A percentile compares a stretch with the other conserved stretches of the same genome.
Conservation (phyloP, 2,329 filamentous ascomycete species). For the Decorospora gaudefroyi region DNA sequence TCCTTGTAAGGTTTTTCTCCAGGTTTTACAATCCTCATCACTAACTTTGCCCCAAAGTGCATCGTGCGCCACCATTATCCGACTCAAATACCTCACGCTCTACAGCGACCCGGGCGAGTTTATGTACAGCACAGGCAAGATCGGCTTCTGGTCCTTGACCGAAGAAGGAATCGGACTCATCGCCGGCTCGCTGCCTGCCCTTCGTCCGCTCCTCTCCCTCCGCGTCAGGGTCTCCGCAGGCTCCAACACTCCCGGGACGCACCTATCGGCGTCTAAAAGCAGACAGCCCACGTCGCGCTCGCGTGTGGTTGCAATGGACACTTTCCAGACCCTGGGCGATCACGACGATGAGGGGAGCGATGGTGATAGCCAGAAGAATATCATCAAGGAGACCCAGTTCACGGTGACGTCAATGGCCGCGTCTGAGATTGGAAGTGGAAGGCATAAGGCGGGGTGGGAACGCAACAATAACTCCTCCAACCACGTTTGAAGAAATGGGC, state of each 20-base stretch:
- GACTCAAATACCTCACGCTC: slow-evolving; percentile 52
- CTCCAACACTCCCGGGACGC: slow-evolving; percentile 29
- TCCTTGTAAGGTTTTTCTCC: slow-evolving; percentile 44
- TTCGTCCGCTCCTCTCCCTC: slow-evolving; percentile 50
- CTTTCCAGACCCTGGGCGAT: slow-evolving; percentile 22
- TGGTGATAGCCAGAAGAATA: slow-evolving; percentile 48
- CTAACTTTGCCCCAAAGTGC: slow-evolving; percentile 33
- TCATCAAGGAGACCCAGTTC: slow-evolving; percentile 46
- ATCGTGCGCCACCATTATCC: slow-evolving; percentile 46
- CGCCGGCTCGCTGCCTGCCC: slow-evolving; percentile 52
- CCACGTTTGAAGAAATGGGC: slow-evolving; percentile 1
- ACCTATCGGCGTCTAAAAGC: slow-evolving; percentile 6
- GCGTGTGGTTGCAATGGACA: slow-evolving; percentile 19
- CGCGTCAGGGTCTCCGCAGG: slow-evolving; percentile 19
- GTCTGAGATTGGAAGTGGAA: too few species aligned
- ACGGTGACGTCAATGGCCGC: slow-evolving; percentile 14
- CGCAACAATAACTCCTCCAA: slow-evolving; percentile 2
- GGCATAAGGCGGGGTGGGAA: too few species aligned
- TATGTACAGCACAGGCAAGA: slow-evolving; percentile 50
- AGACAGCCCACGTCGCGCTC: slow-evolving; percentile 10
- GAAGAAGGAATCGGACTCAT: slow-evolving; percentile 55
- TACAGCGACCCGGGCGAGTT: slow-evolving; percentile 50
- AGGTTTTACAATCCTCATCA: neutral
- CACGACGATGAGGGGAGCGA: slow-evolving; percentile 21
- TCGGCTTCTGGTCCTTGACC: slow-evolving; percentile 53